phyloP scores from a whole-genome alignment of 192 early-diverging fungal genomes.

The Spizellomyces sp. region DNA sequence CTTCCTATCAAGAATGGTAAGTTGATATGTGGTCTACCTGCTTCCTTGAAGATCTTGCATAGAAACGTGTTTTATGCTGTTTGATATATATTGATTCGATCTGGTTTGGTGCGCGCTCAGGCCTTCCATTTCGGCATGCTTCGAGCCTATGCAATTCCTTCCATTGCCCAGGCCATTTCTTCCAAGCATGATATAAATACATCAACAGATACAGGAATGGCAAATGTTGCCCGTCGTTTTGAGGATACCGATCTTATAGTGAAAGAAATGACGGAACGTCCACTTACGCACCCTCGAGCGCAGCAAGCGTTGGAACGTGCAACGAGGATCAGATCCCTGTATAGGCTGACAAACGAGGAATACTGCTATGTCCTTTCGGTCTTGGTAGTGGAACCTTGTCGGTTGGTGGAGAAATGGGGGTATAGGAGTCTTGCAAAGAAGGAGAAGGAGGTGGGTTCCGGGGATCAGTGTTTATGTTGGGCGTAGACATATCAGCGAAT shows the following conservation, averaged over 20 bases:
- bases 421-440: conserved; percentile 15
- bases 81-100: no score
- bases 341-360: conserved; percentile 24
- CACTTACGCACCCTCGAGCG: conserved; percentile 18
- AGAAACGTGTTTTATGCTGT: neutral
- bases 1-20: conserved; percentile 16
- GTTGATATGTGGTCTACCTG: neutral
- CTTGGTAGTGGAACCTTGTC: conserved; percentile 30
- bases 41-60: neutral
- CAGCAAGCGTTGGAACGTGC: conserved; percentile 18
- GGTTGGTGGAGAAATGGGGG: conserved; percentile 27
- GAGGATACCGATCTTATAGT: conserved; percentile 30
- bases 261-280: conserved; percentile 26
- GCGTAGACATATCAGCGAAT: neutral
- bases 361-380: conserved; percentile 21
- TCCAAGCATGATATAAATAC: neutral
- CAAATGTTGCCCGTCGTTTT: conserved; percentile 2
- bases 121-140: conserved; percentile 22
- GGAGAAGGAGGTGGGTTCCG: conserved; percentile 19
- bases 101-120: neutral
- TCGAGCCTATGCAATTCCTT: conserved; percentile 21
- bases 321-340: conserved; percentile 3
- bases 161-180: conserved; percentile 23
- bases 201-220: neutral
- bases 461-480: neutral